Evolutionary conservation across 2,329 filamentous ascomycete species (phyloP), one percentile per base, ranked within the genome.

Genomic region (Venturia asperata): DNA sequence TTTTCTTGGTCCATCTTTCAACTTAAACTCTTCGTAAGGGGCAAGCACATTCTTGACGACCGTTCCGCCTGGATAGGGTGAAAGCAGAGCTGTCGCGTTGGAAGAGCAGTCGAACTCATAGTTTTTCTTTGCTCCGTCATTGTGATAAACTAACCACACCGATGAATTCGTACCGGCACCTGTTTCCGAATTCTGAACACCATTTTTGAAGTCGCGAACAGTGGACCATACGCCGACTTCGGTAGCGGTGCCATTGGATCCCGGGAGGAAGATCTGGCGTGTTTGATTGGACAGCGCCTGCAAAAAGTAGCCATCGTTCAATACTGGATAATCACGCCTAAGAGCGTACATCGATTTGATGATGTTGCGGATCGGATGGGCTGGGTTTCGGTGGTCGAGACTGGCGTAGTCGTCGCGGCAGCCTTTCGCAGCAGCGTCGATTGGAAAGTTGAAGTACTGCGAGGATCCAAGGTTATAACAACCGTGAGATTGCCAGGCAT

Each of bases 401-500:
- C 81, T 81, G 63, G 85, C 82, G 10, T 73, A 71, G 56, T 83
- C 80, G 67, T 87, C 85, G 60, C 82, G 69, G 69, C 86, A 88
- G 7, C 84, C 86, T 55, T 76, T 68, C 1, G 78, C 73, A 2
- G 82, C 81, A 67, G 79, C 78, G 61, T 83, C 81, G 43, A 85
- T 74, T 0, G 85, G 85, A 76, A 84, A 84, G 5, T 85, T 70
- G 68, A 79, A 82, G 69, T 86, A 85, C 67, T 86, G 83, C 1
- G 79, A 79, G 42, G 81, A 81, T 21, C 79, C 77, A 4, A 87
- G 76, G 15, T 76, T 75, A 73, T 87, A 87, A 71, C 86, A 88
- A 5, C 86, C 86, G 68, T 88, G 86, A 42, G 80, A 78, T 69
- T 85, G 83, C 85, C 86, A 88, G 2, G 85, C 85, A 2, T 80